Evolutionary conservation across 768 basidiomycete species (phyloP), one percentile per base, ranked within the genome.

Genomic region (Trametes meyenii): DNA sequence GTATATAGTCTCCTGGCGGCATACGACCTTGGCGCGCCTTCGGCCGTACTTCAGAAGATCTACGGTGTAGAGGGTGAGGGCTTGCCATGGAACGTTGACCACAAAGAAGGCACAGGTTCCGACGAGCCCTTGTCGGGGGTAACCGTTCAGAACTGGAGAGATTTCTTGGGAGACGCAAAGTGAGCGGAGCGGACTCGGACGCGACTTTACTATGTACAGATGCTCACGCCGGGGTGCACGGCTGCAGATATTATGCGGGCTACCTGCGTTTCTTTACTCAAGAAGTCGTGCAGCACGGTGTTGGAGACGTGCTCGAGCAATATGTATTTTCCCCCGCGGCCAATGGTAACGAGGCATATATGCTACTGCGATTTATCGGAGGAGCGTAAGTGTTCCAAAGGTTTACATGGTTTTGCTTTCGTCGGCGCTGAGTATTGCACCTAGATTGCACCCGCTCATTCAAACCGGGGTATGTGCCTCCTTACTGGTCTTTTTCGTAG

Each of bases 401-500:
- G 10, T 24, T 44, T 35, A 21, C 50, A 2, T 39, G n/a, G 2
- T 21, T 49, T 26, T 50, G 39, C 12, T 14, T 26, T 26, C 29
- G 46, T 58, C 17, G 23, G 50, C 11, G 50, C 58, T 11, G 55
- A 16, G 38, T 29, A 19, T 10, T 2, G 8, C 42, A 17, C 12
- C 60, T 19, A 86, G 84, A 4, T 59, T 81, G 13, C 85, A 87
- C 70, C 83, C 84, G 0, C 69, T 84, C 50, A 87, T 87, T 50
- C 80, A 82, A 65, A 72, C 79, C n/a, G 85, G 85, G 43, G 84
- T 85, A 67, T 45, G 80, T 77, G 8, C 56, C 38, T 23, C 16
- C 7, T n/a, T 13, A 10, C 6, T n/a, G 36, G 13, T 23, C 49
- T 29, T 39, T 54, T 44, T 14, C n/a, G 5, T 24, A 13, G 17